Conservation (phyloP, 1,139 yeast species). For the Nadsonia starkeyi-henricii region DNA sequence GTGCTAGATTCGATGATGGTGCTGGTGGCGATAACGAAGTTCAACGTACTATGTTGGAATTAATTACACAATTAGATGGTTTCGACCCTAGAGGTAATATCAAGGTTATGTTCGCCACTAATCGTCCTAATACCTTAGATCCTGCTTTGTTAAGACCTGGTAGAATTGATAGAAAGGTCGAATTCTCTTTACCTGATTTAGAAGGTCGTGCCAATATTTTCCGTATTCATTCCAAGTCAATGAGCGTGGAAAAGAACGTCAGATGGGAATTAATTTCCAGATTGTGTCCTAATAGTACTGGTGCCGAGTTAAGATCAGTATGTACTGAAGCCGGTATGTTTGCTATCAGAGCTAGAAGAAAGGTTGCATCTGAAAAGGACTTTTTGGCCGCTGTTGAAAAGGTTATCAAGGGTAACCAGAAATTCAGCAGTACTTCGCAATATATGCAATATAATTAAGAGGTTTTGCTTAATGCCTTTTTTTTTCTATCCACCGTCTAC, state of each 20-base stretch:
- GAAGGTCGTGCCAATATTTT: conserved; percentile 97
- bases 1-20: conserved; percentile 97
- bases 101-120: conserved; percentile 98
- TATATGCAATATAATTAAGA: conserved; percentile 87
- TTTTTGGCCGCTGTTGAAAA: conserved; percentile 94
- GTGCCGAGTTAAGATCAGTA: conserved; percentile 93
- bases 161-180: conserved; percentile 95
- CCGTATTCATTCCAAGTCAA: conserved; percentile 88
- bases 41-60: conserved; percentile 96
- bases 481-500: no score
- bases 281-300: conserved; percentile 94
- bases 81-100: conserved; percentile 97
- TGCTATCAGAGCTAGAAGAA: conserved; percentile 95
- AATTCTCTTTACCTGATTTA: conserved; percentile 86
- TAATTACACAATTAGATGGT: conserved; percentile 93
- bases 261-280: conserved; percentile 97
- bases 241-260: conserved; percentile 94
- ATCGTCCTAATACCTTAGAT: conserved; percentile 93
- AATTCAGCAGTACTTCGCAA: conserved; percentile 91
- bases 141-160: conserved; percentile 97
- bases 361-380: conserved; percentile 95
- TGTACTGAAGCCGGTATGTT: conserved; percentile 99
- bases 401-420: conserved; percentile 95
- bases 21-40: conserved; percentile 99
- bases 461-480: no score